Base-by-base conservation (phyloP, 2,329 filamentous ascomycete genomes). In the Aureobasidium lini region DNA sequence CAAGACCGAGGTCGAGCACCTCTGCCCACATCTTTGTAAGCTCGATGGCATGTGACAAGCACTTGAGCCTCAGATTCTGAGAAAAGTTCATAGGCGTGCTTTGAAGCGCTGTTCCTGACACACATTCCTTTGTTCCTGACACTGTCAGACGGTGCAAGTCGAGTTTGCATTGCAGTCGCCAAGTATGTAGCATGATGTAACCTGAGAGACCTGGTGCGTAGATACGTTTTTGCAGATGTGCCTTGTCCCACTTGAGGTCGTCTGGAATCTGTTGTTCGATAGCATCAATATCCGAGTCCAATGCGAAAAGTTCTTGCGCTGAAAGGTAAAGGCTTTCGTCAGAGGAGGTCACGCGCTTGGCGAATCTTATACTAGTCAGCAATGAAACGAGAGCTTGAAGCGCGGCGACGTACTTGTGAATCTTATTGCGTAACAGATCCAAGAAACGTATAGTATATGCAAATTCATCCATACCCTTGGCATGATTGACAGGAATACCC, bases 11-110 rank as follows among this genome's bases (percentile, higher is more conserved):
- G 13, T 57, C 53, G 4, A 57, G 42, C 18, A 57, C 53, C 39
- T 57, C 53, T 13, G 53, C 42, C 53, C 53, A 57, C 53, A 57
- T 57, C 16, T 47, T 57, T 13, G 53, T 57, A 32, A 57, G 9
- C 42, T 57, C 53, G 18, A 57, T 39, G 32, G 53, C 53, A 29
- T 47, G 42, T 29, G 42, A 47, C 9, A 57, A 15, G n/a, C 53
- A 57, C 18, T 57, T 37, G 7, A 44, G 11, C 6, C 53, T 18
- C 18, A 57, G 15, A 6, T 46, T 47, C 23, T 47, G 42, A 18
- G 53, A 31, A n/a, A 43, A 57, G 13, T n/a, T n/a, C 11, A 47
- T 13, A 47, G 53, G 53, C 6, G 53, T 57, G 29, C 37, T 39
- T 8, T 15, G 42, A 2, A 57, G 40, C 6, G 53, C 53, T 31